Evolutionary conservation across 805 yeast genomes (phyloP), one percentile per base, ranked within the genome.

Genomic region (Ogataea minuta): DNA sequence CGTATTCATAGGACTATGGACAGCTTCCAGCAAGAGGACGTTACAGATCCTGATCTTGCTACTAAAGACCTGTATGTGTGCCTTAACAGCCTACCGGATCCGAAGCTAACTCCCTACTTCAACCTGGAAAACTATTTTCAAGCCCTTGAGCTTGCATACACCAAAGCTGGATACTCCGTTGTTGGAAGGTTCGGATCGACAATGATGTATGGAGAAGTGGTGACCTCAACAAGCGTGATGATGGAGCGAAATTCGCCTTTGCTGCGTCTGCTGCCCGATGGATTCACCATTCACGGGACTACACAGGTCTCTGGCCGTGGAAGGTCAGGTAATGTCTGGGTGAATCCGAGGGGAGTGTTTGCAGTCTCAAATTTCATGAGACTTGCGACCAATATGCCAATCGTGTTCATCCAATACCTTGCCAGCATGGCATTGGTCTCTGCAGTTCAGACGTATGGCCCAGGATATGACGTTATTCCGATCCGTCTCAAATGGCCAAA

Each of bases 401-500:
- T 93, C 17, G 95, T 89, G 0, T 87, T 93, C 44, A 69, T 89
- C 16, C 99, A 93, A 60, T 93, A 93, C 56, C 60, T 93, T 10
- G 77, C 86, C 6, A 79, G 93, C 39, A 62, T 93, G 46, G 96
- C 98, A 0, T 73, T 84, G 36, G 81, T 90, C 8, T 87, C 84
- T 56, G 86, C 95, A 19, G 72, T 91, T 12, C 60, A 76, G 24
- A 67, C 77, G 2, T 79, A 88, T 52, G 68, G 62, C 6, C 49
- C 43, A 2, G 56, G 56, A 0, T 87, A 81, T 57, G 81, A 78
- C 14, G 82, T 78, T 31, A 62, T 93, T 50, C 97, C 96, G 0
- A 70, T 91, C 11, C 72, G 78, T 35, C 72, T 93, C 44, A 93
- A 93, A 59, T 93, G 99, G 99, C 99, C 99, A 2, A 93, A 93